Conservation (phyloP, 1,284 basidiomycete genomes). For the Melampsora americana region DNA sequence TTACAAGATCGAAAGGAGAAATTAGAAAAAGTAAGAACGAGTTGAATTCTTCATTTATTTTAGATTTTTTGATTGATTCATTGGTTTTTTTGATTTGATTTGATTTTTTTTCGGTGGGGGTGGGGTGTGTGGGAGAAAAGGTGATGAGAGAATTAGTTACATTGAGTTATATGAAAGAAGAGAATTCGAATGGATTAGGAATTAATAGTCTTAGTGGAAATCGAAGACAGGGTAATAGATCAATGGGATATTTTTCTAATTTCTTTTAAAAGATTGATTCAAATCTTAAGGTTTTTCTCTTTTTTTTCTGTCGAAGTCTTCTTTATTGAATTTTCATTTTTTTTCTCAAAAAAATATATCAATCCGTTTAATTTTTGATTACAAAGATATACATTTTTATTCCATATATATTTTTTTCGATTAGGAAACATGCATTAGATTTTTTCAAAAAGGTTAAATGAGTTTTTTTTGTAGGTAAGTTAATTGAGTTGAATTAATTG, state of each 20-base stretch:
- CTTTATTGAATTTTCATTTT: too few species aligned
- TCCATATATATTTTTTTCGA: too few species aligned
- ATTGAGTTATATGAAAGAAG: constrained; percentile 37
- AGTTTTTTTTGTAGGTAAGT: too few species aligned
- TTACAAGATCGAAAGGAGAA: constrained; percentile 96
- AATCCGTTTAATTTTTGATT: too few species aligned
- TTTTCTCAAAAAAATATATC: too few species aligned
- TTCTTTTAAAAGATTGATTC: too few species aligned
- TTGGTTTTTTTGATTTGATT: neutral
- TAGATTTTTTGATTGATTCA: neutral
- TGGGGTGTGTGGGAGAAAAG: neutral
- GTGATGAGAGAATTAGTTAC: constrained; percentile 40
- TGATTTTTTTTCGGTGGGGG: neutral
- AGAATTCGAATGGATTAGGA: neutral
- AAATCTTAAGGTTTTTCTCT: too few species aligned
- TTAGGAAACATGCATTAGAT: too few species aligned
- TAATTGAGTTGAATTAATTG: too few species aligned
- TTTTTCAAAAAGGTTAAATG: too few species aligned
- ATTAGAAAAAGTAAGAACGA: constrained; percentile 72
- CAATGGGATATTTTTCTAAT: neutral
- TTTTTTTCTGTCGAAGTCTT: neutral
- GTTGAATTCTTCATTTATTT: neutral
- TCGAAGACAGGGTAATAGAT: too few species aligned
- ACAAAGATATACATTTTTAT: too few species aligned
- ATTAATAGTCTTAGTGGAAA: neutral